Percentiles rank a stretch among this genome's conserved stretches.
Evolutionary conservation across 2,329 filamentous ascomycete genomes (phyloP).

Genomic region (Amylocarpus encephaloides): DNA sequence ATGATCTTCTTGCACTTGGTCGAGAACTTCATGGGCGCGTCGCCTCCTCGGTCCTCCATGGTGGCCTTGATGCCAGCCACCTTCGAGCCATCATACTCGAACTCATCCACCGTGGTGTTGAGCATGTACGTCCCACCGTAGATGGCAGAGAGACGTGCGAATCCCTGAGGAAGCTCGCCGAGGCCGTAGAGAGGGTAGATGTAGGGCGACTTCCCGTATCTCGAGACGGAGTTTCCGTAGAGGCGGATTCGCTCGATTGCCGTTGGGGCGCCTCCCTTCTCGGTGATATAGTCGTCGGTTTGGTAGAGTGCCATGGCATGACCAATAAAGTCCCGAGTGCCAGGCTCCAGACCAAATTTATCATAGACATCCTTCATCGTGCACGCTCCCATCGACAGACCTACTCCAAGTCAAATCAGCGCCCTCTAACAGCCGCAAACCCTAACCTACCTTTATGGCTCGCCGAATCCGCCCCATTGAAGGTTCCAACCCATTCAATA

Average conservation of each 20-base stretch:
- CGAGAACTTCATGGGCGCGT: constrained; percentile 78
- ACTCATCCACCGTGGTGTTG: constrained; percentile 88
- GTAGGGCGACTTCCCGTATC: constrained; percentile 97
- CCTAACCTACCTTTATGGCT: constrained; percentile 75
- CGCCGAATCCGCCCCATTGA: constrained; percentile 71
- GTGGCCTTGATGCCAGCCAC: constrained; percentile 95
- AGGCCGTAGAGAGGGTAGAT: constrained; percentile 98
- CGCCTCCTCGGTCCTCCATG: constrained; percentile 76
- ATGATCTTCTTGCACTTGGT: constrained; percentile 96
- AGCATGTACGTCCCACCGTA: constrained; percentile 99
- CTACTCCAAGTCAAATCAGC: constrained; percentile 39
- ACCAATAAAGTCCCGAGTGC: constrained; percentile 91
- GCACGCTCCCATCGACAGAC: constrained; percentile 69
- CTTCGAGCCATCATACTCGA: constrained; percentile 77
- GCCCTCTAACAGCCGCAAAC: background rate
- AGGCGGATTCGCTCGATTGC: constrained; percentile 87
- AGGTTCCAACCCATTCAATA: constrained; percentile 88
- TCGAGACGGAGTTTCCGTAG: constrained; percentile 95
- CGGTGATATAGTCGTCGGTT: constrained; percentile 78
- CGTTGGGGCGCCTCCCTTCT: constrained; percentile 69
- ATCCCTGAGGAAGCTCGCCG: constrained; percentile 94
- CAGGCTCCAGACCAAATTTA: constrained; percentile 87
- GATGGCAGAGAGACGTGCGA: constrained; percentile 94
- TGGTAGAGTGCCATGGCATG: constrained; percentile 97
- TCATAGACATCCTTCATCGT: constrained; percentile 99